Evolutionary conservation across 768 basidiomycete species (phyloP), one percentile per base, ranked within the genome.

Genomic region (Boletus pseudo-olivaceus): DNA sequence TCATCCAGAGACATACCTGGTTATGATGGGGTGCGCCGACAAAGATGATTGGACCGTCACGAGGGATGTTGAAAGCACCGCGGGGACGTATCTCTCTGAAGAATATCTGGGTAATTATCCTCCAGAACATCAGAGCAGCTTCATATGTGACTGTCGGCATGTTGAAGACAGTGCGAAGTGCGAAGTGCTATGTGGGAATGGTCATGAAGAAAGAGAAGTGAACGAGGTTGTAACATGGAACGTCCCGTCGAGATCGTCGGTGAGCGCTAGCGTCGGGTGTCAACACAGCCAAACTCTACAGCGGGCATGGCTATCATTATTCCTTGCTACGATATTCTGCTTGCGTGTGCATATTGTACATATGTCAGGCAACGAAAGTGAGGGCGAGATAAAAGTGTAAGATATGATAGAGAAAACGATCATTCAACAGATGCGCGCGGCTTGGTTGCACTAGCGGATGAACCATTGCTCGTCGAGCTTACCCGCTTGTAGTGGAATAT

Each of bases 81-180:
- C 96, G 79, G 4, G 94, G 91, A 54, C 96, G 81, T 63, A 98
- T 87, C 74, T 98, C 96, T 61, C 96, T 79, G 76, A 98, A 98
- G 80, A 98, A 98, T 62, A 98, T 85, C 73, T 90, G 90, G 59
- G 90, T 92, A 53, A 96, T 80, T 3, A 80, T 76, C 53, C 88
- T 76, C 91, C 90, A 96, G 73, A 96, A 92, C 44, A 89, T 67
- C 70, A 96, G 83, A 38, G 84, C 84, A 27, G 82, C 76, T 66
- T 93, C 88, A 67, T 93, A 94, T 61, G 75, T 58, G 23, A 65
- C 51, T 29, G 42, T 33, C 43, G 66, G 60, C 66, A 70, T 68
- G 27, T 60, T 54, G 42, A 23, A 29, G n/a, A 40, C 37, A 27
- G 45, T 51, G 33, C 54, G 20, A 23, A n/a, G 59, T 46, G 55